Conservation (phyloP, 2,329 filamentous ascomycete genomes). For the Graphilbum sp. region DNA sequence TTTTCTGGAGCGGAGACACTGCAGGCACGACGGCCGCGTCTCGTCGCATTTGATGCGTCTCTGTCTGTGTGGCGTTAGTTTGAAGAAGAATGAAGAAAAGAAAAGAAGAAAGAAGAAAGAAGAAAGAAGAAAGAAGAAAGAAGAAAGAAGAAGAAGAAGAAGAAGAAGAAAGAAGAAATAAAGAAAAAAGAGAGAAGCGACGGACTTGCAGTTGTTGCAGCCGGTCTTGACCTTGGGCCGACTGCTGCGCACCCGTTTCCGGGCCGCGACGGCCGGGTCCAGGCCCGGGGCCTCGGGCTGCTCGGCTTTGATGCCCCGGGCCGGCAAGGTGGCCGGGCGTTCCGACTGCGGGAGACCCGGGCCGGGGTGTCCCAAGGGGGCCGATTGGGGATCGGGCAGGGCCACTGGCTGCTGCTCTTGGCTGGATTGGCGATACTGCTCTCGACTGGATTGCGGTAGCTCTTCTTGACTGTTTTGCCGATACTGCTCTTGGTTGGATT, state of each 20-base stretch:
- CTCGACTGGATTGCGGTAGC: too few relatives aligned
- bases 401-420: too few relatives aligned
- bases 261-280: not conserved
- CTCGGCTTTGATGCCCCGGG: not conserved
- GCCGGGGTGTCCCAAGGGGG: too few relatives aligned
- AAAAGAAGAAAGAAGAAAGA: slow-evolving; percentile 5
- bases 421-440: too few relatives aligned
- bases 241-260: slow-evolving; percentile 32
- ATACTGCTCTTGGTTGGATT: too few relatives aligned
- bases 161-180: not conserved
- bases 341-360: too few relatives aligned
- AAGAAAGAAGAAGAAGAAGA: not conserved
- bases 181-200: not conserved
- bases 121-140: not conserved
- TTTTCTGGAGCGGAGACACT: slow-evolving; percentile 43
- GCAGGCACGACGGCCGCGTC: slow-evolving; percentile 39
- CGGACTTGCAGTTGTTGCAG: slow-evolving; percentile 51
- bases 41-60: slow-evolving; percentile 53
- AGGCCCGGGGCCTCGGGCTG: not conserved
- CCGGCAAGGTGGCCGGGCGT: too few relatives aligned
- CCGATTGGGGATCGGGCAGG: too few relatives aligned
- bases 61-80: slow-evolving; percentile 22
- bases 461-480: too few relatives aligned
- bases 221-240: slow-evolving; percentile 50
- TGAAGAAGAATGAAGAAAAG: not conserved